Evolutionary conservation across 2,329 filamentous ascomycete genomes (phyloP).

Genomic region (Fusarium odoratissimum): DNA sequence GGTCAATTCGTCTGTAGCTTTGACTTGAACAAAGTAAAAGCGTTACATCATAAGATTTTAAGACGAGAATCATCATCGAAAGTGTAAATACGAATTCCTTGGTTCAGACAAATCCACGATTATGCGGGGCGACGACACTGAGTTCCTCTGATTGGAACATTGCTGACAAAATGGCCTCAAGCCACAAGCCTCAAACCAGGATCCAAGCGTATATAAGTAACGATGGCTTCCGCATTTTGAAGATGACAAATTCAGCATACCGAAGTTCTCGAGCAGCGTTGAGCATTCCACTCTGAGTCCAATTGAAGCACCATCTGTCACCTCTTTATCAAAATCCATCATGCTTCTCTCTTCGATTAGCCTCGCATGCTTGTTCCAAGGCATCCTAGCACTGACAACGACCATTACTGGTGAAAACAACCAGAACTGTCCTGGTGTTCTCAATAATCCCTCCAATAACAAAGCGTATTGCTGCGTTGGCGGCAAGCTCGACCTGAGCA

Average conservation of each 20-base stretch:
- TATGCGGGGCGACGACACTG: neutral
- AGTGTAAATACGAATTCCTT: neutral
- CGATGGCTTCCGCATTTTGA: neutral
- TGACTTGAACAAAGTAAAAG: neutral
- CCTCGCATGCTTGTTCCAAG: neutral
- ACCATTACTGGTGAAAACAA: neutral
- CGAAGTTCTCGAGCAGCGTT: neutral
- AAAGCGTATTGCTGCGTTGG: constrained; percentile 18
- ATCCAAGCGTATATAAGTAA: neutral
- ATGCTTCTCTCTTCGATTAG: neutral
- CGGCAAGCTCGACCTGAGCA: constrained; percentile 14
- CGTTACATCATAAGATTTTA: neutral
- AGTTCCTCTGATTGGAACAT: neutral
- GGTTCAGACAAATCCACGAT: neutral
- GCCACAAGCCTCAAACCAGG: neutral
- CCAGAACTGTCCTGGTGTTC: constrained; percentile 7
- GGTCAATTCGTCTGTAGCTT: neutral
- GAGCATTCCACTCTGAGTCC: neutral
- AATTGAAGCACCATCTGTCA: neutral
- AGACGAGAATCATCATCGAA: neutral
- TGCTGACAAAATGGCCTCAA: neutral
- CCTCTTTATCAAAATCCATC: neutral
- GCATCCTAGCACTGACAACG: neutral
- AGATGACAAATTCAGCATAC: neutral
- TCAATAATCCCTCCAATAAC: neutral